A percentile compares a stretch with the other conserved stretches of the same genome.
Conservation (phyloP, 257 asterid species). For the Solanum boliviense region DNA sequence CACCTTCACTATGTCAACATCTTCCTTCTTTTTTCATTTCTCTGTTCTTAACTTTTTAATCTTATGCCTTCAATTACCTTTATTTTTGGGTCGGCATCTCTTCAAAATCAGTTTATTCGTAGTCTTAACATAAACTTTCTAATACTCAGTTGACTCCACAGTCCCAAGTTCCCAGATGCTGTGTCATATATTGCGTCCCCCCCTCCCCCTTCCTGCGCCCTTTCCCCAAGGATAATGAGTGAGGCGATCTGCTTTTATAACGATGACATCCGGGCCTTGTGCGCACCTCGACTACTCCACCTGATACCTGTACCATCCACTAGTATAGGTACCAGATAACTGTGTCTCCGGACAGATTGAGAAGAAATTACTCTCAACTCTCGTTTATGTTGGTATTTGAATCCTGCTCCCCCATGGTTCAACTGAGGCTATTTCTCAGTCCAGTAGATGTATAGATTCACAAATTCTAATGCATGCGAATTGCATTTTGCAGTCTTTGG, state of each 20-base stretch:
- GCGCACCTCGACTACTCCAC: not conserved
- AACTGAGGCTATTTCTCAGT: not conserved
- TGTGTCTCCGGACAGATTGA: not conserved
- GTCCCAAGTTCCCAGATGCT: not conserved
- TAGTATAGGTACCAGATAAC: not conserved
- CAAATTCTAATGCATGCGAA: not conserved
- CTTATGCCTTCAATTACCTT: not conserved
- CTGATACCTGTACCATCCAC: not conserved
- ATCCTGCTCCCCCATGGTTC: not conserved
- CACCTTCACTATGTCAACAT: not conserved
- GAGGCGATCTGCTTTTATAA: not conserved
- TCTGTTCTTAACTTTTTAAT: not conserved
- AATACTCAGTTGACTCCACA: not conserved
- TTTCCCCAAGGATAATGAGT: not conserved
- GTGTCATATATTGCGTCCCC: not conserved
- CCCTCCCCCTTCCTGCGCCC: not conserved
- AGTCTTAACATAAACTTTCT: not conserved
- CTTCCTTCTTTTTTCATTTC: not conserved
- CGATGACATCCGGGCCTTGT: not conserved
- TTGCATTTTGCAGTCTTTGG: constrained; percentile 48
- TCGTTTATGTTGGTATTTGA: not conserved
- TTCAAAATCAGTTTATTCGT: not conserved
- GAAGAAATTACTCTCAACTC: not conserved
- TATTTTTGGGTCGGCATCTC: not conserved
- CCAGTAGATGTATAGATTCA: not conserved